phyloP scores from a whole-genome alignment of 2,329 filamentous ascomycete genomes.

The Bretziella fagacearum region DNA sequence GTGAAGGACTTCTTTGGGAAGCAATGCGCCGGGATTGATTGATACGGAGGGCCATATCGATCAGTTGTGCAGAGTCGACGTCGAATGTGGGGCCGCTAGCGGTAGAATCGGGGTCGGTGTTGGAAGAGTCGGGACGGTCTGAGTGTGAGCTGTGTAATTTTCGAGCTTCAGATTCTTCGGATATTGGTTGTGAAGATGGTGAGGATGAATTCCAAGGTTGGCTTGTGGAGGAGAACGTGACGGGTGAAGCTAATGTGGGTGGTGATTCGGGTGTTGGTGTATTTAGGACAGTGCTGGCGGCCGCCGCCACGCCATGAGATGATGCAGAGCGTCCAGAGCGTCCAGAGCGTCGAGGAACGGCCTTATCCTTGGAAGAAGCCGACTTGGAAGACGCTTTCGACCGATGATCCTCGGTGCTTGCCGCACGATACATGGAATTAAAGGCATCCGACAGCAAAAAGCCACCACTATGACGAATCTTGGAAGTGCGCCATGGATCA shows the following conservation, averaged over 20 bases:
- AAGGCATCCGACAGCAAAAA: conserved; percentile 34
- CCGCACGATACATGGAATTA: conserved; percentile 12
- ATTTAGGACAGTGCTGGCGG: too few species aligned
- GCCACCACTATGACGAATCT: conserved; percentile 30
- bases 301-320: too few species aligned
- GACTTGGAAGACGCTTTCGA: background rate
- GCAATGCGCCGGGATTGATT: conserved; percentile 62
- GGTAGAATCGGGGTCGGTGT: conserved; percentile 17
- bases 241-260: too few species aligned
- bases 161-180: too few species aligned
- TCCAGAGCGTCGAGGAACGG: too few species aligned
- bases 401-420: background rate
- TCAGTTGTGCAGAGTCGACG: conserved; percentile 72
- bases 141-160: too few species aligned
- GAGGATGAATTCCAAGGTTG: too few species aligned
- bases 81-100: conserved; percentile 31
- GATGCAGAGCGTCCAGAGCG: too few species aligned
- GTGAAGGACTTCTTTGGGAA: conserved; percentile 38
- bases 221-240: too few species aligned
- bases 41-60: conserved; percentile 77
- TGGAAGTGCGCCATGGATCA: conserved; percentile 22
- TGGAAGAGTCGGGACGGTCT: too few species aligned
- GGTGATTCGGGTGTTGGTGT: too few species aligned
- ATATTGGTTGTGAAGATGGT: too few species aligned
- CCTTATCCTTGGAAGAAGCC: conserved; percentile 10